Evolutionary conservation across 805 yeast genomes (phyloP).

Genomic region (Ogataea nonfermentans): DNA sequence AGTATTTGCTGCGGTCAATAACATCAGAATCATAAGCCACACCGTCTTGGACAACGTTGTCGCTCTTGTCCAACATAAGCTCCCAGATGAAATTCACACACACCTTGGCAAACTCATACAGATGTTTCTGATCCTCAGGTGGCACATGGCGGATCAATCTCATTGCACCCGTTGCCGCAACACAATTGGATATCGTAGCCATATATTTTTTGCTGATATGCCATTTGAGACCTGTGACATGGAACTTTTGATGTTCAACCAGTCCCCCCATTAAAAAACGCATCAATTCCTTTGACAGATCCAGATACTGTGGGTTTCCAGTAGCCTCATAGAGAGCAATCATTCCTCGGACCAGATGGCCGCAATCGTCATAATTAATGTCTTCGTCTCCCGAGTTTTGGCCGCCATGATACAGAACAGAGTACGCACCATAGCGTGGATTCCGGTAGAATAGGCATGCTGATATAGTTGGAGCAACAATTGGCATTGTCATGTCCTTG

Average conservation of each 20-base stretch:
- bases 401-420: constrained; percentile 58
- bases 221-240: constrained; percentile 61
- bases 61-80: constrained; percentile 50
- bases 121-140: constrained; percentile 30
- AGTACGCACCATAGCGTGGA: constrained; percentile 50
- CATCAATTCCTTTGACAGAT: constrained; percentile 56
- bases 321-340: constrained; percentile 69
- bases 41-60: constrained; percentile 62
- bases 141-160: constrained; percentile 54
- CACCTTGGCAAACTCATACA: constrained; percentile 54
- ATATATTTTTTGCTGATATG: constrained; percentile 58
- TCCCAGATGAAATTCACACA: constrained; percentile 58
- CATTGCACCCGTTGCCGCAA: constrained; percentile 59
- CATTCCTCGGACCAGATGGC: constrained; percentile 68
- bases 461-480: constrained; percentile 50
- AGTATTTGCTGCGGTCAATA: constrained; percentile 57
- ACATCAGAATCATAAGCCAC: constrained; percentile 45
- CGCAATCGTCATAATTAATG: constrained; percentile 72
- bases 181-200: constrained; percentile 68
- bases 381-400: constrained; percentile 55
- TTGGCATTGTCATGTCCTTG: constrained; percentile 51
- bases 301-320: constrained; percentile 50
- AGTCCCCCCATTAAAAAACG: constrained; percentile 69
- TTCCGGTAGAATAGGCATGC: constrained; percentile 53
- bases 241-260: constrained; percentile 49